phyloP scores from a whole-genome alignment of 2,329 filamentous ascomycete species.

The Cladosporium sphaerospermum region DNA sequence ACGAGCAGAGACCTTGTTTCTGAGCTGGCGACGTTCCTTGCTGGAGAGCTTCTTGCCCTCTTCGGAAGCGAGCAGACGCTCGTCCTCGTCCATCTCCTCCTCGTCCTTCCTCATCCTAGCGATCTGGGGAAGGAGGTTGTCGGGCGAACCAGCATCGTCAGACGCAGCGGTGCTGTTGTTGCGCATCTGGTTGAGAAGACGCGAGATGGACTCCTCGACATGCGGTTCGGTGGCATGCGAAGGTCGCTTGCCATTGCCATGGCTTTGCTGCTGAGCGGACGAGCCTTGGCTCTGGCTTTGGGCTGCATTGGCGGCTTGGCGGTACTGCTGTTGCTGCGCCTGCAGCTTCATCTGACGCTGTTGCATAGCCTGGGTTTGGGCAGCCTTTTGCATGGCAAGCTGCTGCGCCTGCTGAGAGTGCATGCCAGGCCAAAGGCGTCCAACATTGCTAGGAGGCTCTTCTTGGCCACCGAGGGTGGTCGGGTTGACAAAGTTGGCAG shows the following conservation, averaged over 20 bases:
- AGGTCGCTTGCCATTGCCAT: constrained; percentile 39
- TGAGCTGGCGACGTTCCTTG: constrained; percentile 93
- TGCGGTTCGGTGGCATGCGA: constrained; percentile 41
- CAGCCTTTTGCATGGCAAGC: constrained; percentile 50
- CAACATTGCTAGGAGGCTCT: constrained; percentile 51
- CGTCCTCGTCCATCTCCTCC: constrained; percentile 98
- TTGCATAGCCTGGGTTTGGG: constrained; percentile 28
- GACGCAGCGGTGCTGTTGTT: constrained; percentile 56
- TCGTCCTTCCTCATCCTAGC: constrained; percentile 82
- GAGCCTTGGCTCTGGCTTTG: constrained; percentile 24
- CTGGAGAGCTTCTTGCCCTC: constrained; percentile 99
- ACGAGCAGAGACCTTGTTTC: constrained; percentile 97
- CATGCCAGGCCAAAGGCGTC: constrained; percentile 82
- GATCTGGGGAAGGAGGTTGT: constrained; percentile 56
- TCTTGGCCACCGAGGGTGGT: constrained; percentile 62
- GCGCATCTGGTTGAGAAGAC: constrained; percentile 87
- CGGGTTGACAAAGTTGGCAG: constrained; percentile 63
- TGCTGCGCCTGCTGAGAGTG: constrained; percentile 78
- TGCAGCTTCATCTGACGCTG: constrained; percentile 48
- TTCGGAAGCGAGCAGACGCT: constrained; percentile 86
- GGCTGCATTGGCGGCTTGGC: constrained; percentile 23
- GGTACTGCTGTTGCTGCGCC: constrained; percentile 33
- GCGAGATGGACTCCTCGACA: constrained; percentile 83
- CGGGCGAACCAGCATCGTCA: constrained; percentile 41
- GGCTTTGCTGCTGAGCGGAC: constrained; percentile 20